Evolutionary conservation across 73 alveolate species (phyloP), one percentile per base, ranked within the genome.

Genomic region (Halteria grandinella): DNA sequence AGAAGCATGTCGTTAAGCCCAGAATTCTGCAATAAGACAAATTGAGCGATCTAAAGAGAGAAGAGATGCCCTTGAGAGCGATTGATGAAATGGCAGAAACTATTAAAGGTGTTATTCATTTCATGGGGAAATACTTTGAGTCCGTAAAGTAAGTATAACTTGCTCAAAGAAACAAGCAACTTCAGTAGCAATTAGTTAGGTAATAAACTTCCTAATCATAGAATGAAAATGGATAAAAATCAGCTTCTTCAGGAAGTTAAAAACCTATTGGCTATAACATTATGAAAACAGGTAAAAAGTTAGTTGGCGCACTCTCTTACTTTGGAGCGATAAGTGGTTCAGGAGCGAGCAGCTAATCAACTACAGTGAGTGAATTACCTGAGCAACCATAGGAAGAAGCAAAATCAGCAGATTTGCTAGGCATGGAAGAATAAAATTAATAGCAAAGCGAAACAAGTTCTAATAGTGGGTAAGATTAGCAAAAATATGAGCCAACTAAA

Each of bases 1-100:
- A 66, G 4, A 66, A 66, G 69, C 80, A 66, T 45, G 66, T 66
- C 20, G 66, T 66, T 27, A 20, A 47, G 53, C 80, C 80, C 28
- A 1, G 47, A 15, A 5, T 27, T 45, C n/a, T 25, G 58, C 25
- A 27, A 44, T 7, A 44, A 21, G 43, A 6, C 28, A 14, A 18
- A 2, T 5, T 29, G 11, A 10, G 15, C 15, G 34, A 66, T 7
- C 37, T 47, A 14, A 44, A 60, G 21, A 37, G 21, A 10, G 43
- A 55, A 12, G 14, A 29, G 5, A 60, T 45, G 12, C 18, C 60
- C 24, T 41, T 41, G 7, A 4, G 43, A 39, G 77, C 43, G 4
- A 60, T 59, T 37, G 18, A 18, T 40, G 59, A 60, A 33, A 27
- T 33, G 10, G 80, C 43, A 25, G 47, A 53, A 23, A 57, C 80